Base-by-base conservation (phyloP, 2,329 filamentous ascomycete genomes). In the Pochonia chlamydosporia region DNA sequence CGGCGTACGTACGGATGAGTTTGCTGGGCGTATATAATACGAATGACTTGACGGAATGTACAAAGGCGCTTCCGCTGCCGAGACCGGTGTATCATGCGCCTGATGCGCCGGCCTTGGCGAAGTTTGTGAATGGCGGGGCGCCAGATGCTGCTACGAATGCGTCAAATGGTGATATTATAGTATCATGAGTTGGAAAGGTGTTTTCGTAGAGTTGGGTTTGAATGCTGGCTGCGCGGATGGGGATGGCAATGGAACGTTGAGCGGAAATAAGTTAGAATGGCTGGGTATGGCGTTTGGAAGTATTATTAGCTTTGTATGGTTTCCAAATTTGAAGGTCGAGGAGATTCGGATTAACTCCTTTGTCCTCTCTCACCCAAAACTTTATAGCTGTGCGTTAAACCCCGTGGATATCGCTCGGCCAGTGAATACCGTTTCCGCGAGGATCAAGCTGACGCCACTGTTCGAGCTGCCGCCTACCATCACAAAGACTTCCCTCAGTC, bases 21-120 rank as follows among this genome's bases (percentile, higher is more conserved):
- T 61, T 79, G 11, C 69, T 80, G 7, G 76, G 76, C 9, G 74
- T 79, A 4, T 64, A 73, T 50, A 78, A 78, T 53, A 72, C 79
- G 57, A 78, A 79, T 57, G 58, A 67, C 26, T 59, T 79, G 39
- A 73, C 68, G 6, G 75, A 79, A 51, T 79, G 76, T 65, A 75
- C 73, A 7, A 68, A 71, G 52, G 73, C 71, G 2, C 58, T 48
- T 24, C 46, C 46, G 11, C 16, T 28, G 41, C 25, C 28, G 4
- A n/a, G 44, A 4, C 24, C 13, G n/a, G 26, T 35, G 2, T 48
- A 37, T 20, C 2, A n/a, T 1, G 10, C 26, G 3, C 40, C 46
- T 13, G 41, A 44, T 7, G 11, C 23, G 3, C 14, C 13, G 9
- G 8, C 25, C 13, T 23, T 48, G 23, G 41, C 43, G 3, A n/a